phyloP scores from a whole-genome alignment of 2,329 filamentous ascomycete genomes.

The Calonectria multiphialidica region DNA sequence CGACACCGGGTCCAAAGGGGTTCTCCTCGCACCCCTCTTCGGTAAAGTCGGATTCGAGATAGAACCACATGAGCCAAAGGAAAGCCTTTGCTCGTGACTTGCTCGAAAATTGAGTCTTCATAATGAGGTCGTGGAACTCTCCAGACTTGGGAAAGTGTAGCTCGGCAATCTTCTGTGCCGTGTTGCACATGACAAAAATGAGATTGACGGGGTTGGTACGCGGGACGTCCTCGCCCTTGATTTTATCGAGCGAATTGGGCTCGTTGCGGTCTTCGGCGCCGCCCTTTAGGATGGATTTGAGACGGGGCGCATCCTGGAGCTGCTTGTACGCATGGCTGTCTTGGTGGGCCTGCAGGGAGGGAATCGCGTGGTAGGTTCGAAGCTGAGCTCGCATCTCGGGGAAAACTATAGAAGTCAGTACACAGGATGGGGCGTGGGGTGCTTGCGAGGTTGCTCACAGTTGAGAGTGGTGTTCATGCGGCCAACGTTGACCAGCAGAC shows the following conservation, averaged over 20 bases:
- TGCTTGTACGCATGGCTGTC: slow-evolving; percentile 98
- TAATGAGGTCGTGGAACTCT: slow-evolving; percentile 97
- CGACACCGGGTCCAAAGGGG: slow-evolving; percentile 83
- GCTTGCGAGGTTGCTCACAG: slow-evolving; percentile 68
- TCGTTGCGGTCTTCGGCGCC: slow-evolving; percentile 92
- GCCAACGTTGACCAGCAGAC: slow-evolving; percentile 94
- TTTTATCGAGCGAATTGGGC: slow-evolving; percentile 84
- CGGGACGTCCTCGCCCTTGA: slow-evolving; percentile 73
- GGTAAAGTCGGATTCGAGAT: slow-evolving; percentile 95
- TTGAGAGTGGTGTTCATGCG: slow-evolving; percentile 99
- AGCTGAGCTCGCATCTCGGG: slow-evolving; percentile 99
- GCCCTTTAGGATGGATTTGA: slow-evolving; percentile 98
- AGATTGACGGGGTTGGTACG: slow-evolving; percentile 98
- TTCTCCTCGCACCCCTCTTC: slow-evolving; percentile 90
- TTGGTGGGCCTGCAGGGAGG: slow-evolving; percentile 93
- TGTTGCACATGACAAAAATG: slow-evolving; percentile 93
- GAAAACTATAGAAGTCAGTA: slow-evolving; percentile 76
- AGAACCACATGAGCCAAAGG: slow-evolving; percentile 99
- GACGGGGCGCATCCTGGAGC: slow-evolving; percentile 91
- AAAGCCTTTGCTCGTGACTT: slow-evolving; percentile 88
- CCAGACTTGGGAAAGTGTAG: slow-evolving; percentile 86
- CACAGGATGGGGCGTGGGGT: not conserved
- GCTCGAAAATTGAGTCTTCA: slow-evolving; percentile 88
- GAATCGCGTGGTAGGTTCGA: slow-evolving; percentile 97
- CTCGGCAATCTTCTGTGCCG: slow-evolving; percentile 91